phyloP scores from a whole-genome alignment of 2,329 filamentous ascomycete species.

The Xylariaceae sp. region DNA sequence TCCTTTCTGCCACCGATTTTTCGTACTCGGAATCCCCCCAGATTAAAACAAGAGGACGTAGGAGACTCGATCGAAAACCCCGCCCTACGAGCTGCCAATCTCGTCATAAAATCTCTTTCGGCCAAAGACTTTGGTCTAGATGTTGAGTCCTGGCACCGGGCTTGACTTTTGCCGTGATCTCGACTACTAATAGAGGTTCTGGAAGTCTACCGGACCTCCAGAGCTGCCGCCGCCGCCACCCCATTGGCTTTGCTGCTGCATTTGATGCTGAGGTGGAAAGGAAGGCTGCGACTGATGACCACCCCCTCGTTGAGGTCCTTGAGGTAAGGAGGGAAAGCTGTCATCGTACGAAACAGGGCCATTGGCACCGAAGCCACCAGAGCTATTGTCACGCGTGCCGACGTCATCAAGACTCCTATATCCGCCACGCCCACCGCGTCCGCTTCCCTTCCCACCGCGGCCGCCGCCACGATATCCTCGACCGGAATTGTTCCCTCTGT shows the following conservation, averaged over 20 bases:
- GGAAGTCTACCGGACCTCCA: constrained; percentile 29
- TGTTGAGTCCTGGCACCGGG: too few species aligned
- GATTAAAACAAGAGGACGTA: too few species aligned
- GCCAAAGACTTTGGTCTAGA: too few species aligned
- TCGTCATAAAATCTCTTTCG: too few species aligned
- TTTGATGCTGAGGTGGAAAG: constrained; percentile 11
- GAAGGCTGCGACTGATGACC: constrained; percentile 12
- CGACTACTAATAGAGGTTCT: constrained; percentile 34
- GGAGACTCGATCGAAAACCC: too few species aligned
- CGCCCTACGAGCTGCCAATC: too few species aligned
- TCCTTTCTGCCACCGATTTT: too few species aligned
- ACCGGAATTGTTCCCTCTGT: constrained; percentile 25
- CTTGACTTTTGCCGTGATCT: too few species aligned
- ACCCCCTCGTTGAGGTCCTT: constrained; percentile 8
- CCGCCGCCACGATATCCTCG: constrained; percentile 33
- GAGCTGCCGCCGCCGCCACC: constrained; percentile 8
- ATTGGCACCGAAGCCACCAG: constrained; percentile 24
- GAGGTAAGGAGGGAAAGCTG: constrained; percentile 26
- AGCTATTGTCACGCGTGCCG: constrained; percentile 31
- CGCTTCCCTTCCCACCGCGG: constrained; percentile 32
- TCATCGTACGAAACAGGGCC: constrained; percentile 47
- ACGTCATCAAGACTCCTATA: constrained; percentile 69
- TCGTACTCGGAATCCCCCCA: too few species aligned
- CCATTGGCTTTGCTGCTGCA: constrained; percentile 19
- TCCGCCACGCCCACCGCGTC: constrained; percentile 41